These are phyloP conservation scores for Crinitomyces ghanaensis DNA, from an alignment of 805 yeast genomes.

Conservation along the genomic window DNA sequence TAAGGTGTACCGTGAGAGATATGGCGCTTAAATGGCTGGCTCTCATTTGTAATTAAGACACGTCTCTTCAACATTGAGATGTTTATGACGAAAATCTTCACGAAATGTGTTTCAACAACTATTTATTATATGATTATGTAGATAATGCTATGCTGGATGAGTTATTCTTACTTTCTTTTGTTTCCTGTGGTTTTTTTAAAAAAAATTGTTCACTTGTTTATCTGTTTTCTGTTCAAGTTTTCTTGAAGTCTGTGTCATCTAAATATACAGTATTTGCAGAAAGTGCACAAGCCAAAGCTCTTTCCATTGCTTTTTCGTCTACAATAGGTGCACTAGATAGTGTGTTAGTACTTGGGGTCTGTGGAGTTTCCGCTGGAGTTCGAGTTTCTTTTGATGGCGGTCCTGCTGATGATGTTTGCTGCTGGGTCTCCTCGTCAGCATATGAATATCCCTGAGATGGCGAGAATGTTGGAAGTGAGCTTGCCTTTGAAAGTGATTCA, in stretches of 20 bases:
- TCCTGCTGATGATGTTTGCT: conserved; percentile 1
- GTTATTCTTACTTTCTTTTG: too few relatives aligned
- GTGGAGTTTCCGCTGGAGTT: conserved; percentile 6
- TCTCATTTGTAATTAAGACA: neutral
- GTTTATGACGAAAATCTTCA: conserved; percentile 3
- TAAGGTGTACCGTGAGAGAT: conserved; percentile 75
- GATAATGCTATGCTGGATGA: conserved; percentile 4
- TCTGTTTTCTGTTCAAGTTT: too few relatives aligned
- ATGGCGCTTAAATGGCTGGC: conserved; percentile 14
- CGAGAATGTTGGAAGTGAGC: conserved; percentile 40
- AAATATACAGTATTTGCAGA: conserved; percentile 11
- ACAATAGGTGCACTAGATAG: conserved; percentile 1
- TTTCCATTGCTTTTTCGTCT: conserved; percentile 14
- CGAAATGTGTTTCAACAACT: conserved; percentile 15
- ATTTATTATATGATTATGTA: conserved; percentile 6
- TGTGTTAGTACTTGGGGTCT: conserved; percentile 4
- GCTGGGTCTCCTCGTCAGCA: conserved; percentile 14
- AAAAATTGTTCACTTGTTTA: too few relatives aligned
- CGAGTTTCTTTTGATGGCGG: conserved; percentile 2
- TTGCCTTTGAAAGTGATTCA: conserved; percentile 37
- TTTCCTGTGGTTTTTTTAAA: too few relatives aligned
- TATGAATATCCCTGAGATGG: conserved; percentile 53
- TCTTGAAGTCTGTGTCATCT: conserved; percentile 10
- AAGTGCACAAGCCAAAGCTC: conserved; percentile 16
- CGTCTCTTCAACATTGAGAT: conserved; percentile 4